A percentile compares a stretch with the other conserved stretches of the same genome.
Conservation (phyloP, 1,139 yeast genomes). For the Candida sanyaensis region DNA sequence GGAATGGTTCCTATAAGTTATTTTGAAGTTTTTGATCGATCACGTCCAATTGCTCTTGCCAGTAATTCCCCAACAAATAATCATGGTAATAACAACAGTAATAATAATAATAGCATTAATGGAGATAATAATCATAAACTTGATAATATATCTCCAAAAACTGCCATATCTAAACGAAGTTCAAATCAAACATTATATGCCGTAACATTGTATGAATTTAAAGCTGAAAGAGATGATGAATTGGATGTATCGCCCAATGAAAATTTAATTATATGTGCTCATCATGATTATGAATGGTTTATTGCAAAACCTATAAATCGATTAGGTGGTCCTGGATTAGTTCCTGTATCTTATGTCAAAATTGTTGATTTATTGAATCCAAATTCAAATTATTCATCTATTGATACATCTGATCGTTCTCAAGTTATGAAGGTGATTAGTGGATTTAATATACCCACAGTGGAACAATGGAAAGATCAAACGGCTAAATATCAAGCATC, state of each 20-base stretch:
- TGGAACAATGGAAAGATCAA: constrained; percentile 91
- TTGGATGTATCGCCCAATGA: constrained; percentile 84
- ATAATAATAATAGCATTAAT: too few species aligned
- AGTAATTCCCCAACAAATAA: background rate
- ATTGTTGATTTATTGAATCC: constrained; percentile 70
- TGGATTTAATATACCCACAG: constrained; percentile 77
- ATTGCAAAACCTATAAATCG: constrained; percentile 95
- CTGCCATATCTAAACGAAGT: constrained; percentile 11
- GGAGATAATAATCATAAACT: background rate
- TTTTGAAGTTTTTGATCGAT: constrained; percentile 77
- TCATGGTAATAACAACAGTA: too few species aligned
- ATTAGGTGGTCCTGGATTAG: constrained; percentile 95
- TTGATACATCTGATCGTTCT: constrained; percentile 20
- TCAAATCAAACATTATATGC: constrained; percentile 46
- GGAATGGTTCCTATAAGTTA: constrained; percentile 89
- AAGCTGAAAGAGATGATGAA: constrained; percentile 89
- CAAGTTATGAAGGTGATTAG: constrained; percentile 45
- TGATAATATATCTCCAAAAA: constrained; percentile 5
- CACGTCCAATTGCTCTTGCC: constrained; percentile 32
- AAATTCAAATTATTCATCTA: constrained; percentile 26
- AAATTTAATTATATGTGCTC: constrained; percentile 89
- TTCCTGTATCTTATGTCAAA: constrained; percentile 88
- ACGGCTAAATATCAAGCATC: constrained; percentile 94
- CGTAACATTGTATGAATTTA: constrained; percentile 70
- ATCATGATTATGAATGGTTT: constrained; percentile 95